phyloP scores from a whole-genome alignment of 2,329 filamentous ascomycete genomes.

The Fusarium chaquense region DNA sequence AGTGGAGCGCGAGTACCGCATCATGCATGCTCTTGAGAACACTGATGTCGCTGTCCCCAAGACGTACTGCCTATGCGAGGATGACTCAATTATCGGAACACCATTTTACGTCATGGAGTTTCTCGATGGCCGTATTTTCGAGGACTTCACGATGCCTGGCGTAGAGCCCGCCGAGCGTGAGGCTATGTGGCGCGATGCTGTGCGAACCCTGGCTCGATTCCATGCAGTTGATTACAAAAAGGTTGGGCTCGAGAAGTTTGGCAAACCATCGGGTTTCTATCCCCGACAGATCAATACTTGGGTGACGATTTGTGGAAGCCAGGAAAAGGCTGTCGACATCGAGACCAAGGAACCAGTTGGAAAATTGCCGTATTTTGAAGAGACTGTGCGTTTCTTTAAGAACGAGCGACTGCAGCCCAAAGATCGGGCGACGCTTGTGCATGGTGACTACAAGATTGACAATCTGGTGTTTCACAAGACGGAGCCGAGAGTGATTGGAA shows the following conservation, averaged over 20 bases:
- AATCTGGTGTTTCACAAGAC: slow-evolving; percentile 92
- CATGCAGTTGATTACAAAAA: slow-evolving; percentile 77
- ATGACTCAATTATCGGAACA: slow-evolving; percentile 82
- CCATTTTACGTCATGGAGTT: slow-evolving; percentile 99
- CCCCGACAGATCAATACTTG: slow-evolving; percentile 87
- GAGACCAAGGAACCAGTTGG: slow-evolving; percentile 84
- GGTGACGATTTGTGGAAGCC: slow-evolving; percentile 79
- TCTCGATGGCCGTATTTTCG: slow-evolving; percentile 91
- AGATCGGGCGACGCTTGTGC: slow-evolving; percentile 84
- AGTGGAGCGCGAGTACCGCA: slow-evolving; percentile 94
- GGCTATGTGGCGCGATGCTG: slow-evolving; percentile 87
- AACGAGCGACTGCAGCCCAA: slow-evolving; percentile 76
- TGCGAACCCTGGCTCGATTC: slow-evolving; percentile 85
- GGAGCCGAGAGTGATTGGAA: slow-evolving; percentile 88
- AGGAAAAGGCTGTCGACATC: slow-evolving; percentile 79
- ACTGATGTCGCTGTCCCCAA: slow-evolving; percentile 89
- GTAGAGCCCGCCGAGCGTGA: slow-evolving; percentile 75
- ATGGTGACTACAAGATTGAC: slow-evolving; percentile 97
- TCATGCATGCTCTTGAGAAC: slow-evolving; percentile 82
- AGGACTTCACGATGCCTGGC: slow-evolving; percentile 84
- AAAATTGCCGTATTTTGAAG: slow-evolving; percentile 83
- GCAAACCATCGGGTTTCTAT: slow-evolving; percentile 83
- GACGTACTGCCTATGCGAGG: slow-evolving; percentile 87
- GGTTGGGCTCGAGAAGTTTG: slow-evolving; percentile 79
- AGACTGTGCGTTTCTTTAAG: slow-evolving; percentile 82